Conservation (phyloP, 2,329 filamentous ascomycete genomes). For the Phialophora verrucosa region DNA sequence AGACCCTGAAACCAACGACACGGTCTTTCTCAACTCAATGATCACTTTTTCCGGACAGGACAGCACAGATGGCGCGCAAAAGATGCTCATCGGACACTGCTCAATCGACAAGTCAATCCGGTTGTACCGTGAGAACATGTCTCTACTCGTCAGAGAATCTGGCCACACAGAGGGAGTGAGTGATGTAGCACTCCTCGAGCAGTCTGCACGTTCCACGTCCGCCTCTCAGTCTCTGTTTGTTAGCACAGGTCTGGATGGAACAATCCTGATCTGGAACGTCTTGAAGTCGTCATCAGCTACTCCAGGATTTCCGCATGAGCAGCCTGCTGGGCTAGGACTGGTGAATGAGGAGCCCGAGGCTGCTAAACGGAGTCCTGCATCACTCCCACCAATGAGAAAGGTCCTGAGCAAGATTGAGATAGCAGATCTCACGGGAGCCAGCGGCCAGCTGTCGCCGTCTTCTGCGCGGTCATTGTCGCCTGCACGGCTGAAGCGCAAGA, state of each 20-base stretch:
- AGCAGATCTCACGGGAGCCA: constrained; percentile 71
- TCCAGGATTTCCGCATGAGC: constrained; percentile 41
- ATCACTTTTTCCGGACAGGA: constrained; percentile 60
- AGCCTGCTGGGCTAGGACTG: constrained; percentile 40
- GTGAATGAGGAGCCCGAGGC: constrained; percentile 46
- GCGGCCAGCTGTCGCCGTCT: constrained; percentile 51
- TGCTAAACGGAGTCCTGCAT: constrained; percentile 57
- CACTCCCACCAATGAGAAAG: constrained; percentile 76
- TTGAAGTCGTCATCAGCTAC: constrained; percentile 45
- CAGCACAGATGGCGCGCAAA: constrained; percentile 46
- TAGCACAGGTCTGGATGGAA: constrained; percentile 78
- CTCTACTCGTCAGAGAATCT: constrained; percentile 85
- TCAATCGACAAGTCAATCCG: constrained; percentile 95
- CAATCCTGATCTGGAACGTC: constrained; percentile 77
- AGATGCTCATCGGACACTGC: constrained; percentile 82
- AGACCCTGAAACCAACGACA: constrained; percentile 79
- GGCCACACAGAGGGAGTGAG: constrained; percentile 95
- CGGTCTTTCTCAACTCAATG: constrained; percentile 81
- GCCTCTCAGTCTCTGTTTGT: constrained; percentile 60
- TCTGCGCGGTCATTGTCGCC: constrained; percentile 54
- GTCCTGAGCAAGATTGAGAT: constrained; percentile 88
- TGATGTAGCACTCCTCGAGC: constrained; percentile 74
- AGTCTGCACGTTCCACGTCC: constrained; percentile 55
- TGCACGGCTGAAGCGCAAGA: constrained; percentile 60
- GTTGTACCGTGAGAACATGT: constrained; percentile 80